Evolutionary conservation across 352 stramenopile genomes (phyloP), one percentile per base, ranked within the genome.

Genomic region (Phytophthora niederhauseri): DNA sequence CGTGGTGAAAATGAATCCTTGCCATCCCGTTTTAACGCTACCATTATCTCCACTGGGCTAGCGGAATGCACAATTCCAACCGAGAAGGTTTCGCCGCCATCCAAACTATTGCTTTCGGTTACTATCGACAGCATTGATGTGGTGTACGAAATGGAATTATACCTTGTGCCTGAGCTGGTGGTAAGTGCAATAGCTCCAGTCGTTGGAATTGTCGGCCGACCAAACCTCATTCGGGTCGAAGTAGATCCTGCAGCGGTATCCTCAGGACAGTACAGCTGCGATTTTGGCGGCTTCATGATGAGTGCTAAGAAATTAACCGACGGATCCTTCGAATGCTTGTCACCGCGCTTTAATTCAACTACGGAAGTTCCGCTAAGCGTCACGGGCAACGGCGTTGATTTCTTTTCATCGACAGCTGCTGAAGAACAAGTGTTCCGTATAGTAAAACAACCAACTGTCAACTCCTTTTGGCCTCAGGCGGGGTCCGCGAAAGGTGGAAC

Each of bases 301-400:
- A 6, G 6, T 20, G 53, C 57, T 1, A n/a, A 50, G 12, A 50
- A 36, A 49, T 36, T 43, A 12, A 8, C 2, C 11, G 63, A 68
- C 46, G 67, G 12, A 20, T 73, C 61, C 14, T 41, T 61, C 34
- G 56, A 70, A 52, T 88, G 78, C 43, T 38, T 68, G 4, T 66
- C 72, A 2, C 77, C 80, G 36, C 14, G 57, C 12, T 55, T 28
- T 8, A 48, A 49, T 38, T 45, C 20, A 9, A 46, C 45, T 1
- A 64, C 45, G 24, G 30, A 68, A 3, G 12, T 73, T 9, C 36
- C 57, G 17, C 4, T 89, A 31, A 41, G 54, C 20, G 68, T 86
- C 17, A 84, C 73, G 30, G 72, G 56, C 9, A 89, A 89, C 38
- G 68, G 64, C n/a, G n/a, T 81, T 24, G 78, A 84, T 26, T 87